These are phyloP conservation scores for Podospora comata DNA, from an alignment of 495 filamentous ascomycete genomes.

Conservation along the genomic window DNA sequence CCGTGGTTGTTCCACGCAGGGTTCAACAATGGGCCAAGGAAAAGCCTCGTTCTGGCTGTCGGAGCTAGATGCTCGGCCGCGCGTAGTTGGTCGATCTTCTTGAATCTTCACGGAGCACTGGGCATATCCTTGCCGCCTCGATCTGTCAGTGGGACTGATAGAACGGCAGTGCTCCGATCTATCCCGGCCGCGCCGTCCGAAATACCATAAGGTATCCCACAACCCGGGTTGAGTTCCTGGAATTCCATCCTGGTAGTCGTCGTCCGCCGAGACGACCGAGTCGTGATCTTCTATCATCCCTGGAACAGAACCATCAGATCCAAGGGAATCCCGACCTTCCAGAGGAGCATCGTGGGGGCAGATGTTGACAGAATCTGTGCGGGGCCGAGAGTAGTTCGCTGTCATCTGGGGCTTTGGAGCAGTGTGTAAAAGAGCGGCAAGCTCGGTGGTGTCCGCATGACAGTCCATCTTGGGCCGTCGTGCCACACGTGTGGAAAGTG, in stretches of 20 bases:
- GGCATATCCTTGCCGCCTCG: neutral
- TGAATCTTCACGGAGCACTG: neutral
- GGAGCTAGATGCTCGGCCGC: constrained; percentile 5
- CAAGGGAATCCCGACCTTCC: constrained; percentile 24
- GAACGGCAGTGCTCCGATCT: constrained; percentile 1
- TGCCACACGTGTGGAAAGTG: neutral
- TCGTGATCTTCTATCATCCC: constrained; percentile 33
- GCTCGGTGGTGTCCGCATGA: neutral
- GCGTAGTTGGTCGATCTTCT: constrained; percentile 1
- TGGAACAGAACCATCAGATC: constrained; percentile 27
- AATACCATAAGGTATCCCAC: constrained; percentile 30
- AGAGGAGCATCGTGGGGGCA: constrained; percentile 1
- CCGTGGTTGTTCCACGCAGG: constrained; percentile 11
- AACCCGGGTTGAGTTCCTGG: constrained; percentile 15
- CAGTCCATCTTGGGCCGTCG: neutral
- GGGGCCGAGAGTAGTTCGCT: neutral
- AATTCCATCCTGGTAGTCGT: constrained; percentile 20
- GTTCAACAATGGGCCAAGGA: constrained; percentile 8
- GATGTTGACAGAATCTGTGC: constrained; percentile 3
- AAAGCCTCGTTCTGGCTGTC: constrained; percentile 1
- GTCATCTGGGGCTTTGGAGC: neutral
- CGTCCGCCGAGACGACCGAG: constrained; percentile 31
- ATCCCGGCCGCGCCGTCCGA: neutral
- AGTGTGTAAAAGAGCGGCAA: neutral
- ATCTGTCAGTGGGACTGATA: neutral